phyloP scores from a whole-genome alignment of 2,329 filamentous ascomycete species.

The Colletotrichum navitas region DNA sequence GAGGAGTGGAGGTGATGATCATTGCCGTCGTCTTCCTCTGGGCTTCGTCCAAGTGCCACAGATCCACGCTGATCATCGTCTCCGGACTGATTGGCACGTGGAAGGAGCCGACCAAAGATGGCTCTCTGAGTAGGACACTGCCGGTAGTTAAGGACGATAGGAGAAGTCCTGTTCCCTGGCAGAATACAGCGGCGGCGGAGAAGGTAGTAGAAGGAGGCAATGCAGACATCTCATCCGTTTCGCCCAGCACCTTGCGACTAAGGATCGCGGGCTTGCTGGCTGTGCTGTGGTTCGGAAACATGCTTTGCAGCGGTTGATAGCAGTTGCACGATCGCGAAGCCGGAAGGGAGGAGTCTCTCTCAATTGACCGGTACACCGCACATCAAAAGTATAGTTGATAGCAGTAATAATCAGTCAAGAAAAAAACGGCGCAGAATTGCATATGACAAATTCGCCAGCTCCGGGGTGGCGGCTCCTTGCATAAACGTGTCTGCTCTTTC shows the following conservation, averaged over 20 bases:
- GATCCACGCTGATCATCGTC: constrained; percentile 24
- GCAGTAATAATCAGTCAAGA: constrained; percentile 25
- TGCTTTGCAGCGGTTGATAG: constrained; percentile 36
- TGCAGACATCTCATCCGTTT: constrained; percentile 5
- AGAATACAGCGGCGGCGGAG: constrained; percentile 16
- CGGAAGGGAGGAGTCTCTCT: not conserved
- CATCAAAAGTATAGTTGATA: constrained; percentile 13
- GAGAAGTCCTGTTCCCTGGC: constrained; percentile 33
- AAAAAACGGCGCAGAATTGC: constrained; percentile 7
- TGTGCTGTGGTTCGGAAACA: constrained; percentile 39
- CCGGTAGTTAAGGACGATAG: constrained; percentile 34
- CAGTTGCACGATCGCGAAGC: constrained; percentile 6
- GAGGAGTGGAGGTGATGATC: constrained; percentile 42
- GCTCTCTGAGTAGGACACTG: constrained; percentile 14
- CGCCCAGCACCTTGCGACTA: constrained; percentile 6
- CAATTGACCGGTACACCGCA: not conserved
- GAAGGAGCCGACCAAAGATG: constrained; percentile 16
- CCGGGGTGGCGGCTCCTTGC: not conserved
- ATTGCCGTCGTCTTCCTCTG: constrained; percentile 47
- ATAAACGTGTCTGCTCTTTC: constrained; percentile 9
- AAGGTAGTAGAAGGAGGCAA: constrained; percentile 4
- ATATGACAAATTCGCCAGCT: constrained; percentile 7
- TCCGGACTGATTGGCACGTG: constrained; percentile 21
- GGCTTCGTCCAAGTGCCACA: constrained; percentile 31
- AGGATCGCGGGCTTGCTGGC: constrained; percentile 31